phyloP scores from a whole-genome alignment of 306 rosid genomes.

The Prosopis cineraria region DNA sequence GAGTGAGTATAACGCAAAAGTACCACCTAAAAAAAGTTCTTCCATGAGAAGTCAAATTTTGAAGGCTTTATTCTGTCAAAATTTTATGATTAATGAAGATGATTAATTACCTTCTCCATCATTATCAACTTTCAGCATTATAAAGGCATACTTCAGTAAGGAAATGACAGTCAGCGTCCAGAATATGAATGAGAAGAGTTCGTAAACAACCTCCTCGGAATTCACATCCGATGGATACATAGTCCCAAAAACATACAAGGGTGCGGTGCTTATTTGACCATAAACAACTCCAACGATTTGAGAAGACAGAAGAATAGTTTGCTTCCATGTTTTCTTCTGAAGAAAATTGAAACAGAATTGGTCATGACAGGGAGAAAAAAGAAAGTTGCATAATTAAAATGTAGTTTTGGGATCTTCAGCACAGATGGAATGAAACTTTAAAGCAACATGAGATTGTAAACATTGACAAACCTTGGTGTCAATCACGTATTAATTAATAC shows the following conservation, averaged over 20 bases:
- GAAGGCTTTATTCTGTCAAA: slow-evolving; percentile 1
- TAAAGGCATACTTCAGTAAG: slow-evolving; percentile 62
- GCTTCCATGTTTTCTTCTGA: slow-evolving; percentile 68
- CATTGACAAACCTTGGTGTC: neutral
- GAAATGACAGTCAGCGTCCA: slow-evolving; percentile 74
- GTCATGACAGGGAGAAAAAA: neutral
- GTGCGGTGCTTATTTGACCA: slow-evolving; percentile 83
- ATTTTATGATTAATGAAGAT: neutral
- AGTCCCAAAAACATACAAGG: slow-evolving; percentile 73
- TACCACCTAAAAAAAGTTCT: slow-evolving; percentile 57
- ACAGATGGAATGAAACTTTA: neutral
- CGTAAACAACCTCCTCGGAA: slow-evolving; percentile 54
- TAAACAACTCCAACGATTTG: slow-evolving; percentile 82
- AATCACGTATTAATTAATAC: neutral
- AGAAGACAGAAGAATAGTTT: slow-evolving; percentile 62
- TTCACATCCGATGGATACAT: slow-evolving; percentile 37
- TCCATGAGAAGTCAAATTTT: slow-evolving; percentile 23
- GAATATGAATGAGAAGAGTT: slow-evolving; percentile 73
- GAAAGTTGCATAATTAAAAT: neutral
- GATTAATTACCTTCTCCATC: slow-evolving; percentile 68
- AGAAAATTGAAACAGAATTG: slow-evolving; percentile 22
- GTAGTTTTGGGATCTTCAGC: neutral
- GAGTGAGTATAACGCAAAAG: slow-evolving; percentile 76
- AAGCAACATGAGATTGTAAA: slow-evolving; percentile 9
- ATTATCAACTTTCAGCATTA: slow-evolving; percentile 71